phyloP scores from a whole-genome alignment of 2,329 filamentous ascomycete species.

The Trichoderma aggressivum region DNA sequence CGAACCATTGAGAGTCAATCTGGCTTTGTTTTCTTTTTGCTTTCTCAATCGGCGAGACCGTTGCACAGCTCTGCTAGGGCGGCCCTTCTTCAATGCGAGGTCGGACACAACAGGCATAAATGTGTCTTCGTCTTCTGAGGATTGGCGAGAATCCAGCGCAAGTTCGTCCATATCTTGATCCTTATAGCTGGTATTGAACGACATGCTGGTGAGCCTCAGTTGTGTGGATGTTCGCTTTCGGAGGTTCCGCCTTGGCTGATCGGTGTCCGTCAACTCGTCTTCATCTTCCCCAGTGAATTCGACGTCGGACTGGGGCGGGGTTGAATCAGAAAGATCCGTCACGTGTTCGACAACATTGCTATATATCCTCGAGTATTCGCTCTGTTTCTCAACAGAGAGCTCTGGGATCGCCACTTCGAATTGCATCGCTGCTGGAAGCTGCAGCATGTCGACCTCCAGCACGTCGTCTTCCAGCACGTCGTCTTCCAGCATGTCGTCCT shows the following conservation, averaged over 20 bases:
- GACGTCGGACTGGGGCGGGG: constrained; percentile 33
- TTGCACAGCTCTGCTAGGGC: constrained; percentile 23
- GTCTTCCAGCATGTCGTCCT: not conserved
- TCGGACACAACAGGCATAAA: constrained; percentile 40
- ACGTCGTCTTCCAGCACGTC: not conserved
- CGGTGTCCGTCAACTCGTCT: not conserved
- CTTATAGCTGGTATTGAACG: constrained; percentile 24
- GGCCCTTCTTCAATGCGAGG: constrained; percentile 27
- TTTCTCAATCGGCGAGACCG: constrained; percentile 24
- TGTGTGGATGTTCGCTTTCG: constrained; percentile 29
- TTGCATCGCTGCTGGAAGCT: not conserved
- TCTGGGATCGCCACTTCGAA: constrained; percentile 34
- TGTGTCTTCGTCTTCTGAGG: constrained; percentile 33
- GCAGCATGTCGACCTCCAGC: not conserved
- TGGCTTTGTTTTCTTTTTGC: constrained; percentile 17
- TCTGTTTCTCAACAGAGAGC: constrained; percentile 26
- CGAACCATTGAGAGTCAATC: constrained; percentile 23
- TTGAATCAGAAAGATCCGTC: constrained; percentile 28
- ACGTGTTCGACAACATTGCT: constrained; percentile 41
- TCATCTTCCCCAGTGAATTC: constrained; percentile 41
- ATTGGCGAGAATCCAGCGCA: constrained; percentile 27
- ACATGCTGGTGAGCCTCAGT: constrained; percentile 25
- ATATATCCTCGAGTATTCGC: constrained; percentile 31
- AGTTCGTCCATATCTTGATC: constrained; percentile 35
- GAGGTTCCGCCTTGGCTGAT: constrained; percentile 22